A percentile compares a stretch with the other conserved stretches of the same genome.
phyloP scores from a whole-genome alignment of 2,329 filamentous ascomycete genomes.

The Didymella pomorum region DNA sequence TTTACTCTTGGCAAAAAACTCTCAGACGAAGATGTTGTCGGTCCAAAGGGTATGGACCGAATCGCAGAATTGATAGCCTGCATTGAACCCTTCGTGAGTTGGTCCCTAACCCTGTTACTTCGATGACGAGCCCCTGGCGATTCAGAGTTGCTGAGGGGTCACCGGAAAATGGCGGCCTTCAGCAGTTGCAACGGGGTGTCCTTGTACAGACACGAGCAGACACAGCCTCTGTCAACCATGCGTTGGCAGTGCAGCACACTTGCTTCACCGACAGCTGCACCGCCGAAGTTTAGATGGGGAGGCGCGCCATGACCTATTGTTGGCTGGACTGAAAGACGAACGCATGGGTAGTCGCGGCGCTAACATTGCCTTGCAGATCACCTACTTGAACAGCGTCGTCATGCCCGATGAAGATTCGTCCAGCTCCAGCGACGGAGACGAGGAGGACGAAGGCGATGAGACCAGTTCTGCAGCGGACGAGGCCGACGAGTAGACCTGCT shows the following conservation, averaged over 20 bases:
- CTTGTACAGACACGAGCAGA: slow-evolving; percentile 26
- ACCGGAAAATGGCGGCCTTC: slow-evolving; percentile 6
- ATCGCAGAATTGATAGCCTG: slow-evolving; percentile 70
- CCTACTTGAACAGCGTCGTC: slow-evolving; percentile 59
- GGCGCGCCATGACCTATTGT: slow-evolving; percentile 19
- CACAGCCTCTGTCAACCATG: slow-evolving; percentile 32
- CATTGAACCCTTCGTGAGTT: slow-evolving; percentile 82
- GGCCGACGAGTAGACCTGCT: slow-evolving; percentile 14
- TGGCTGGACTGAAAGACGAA: slow-evolving; percentile 21
- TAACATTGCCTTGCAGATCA: slow-evolving; percentile 53
- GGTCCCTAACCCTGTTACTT: slow-evolving; percentile 1
- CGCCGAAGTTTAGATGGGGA: slow-evolving; percentile 20
- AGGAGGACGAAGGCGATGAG: slow-evolving; percentile 33
- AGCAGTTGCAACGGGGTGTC: slow-evolving; percentile 25
- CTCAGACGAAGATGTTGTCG: slow-evolving; percentile 68
- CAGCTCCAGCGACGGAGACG: slow-evolving; percentile 41
- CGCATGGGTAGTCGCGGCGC: slow-evolving; percentile 25
- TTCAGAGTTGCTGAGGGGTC: slow-evolving; percentile 3
- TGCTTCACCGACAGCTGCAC: slow-evolving; percentile 35
- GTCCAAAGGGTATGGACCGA: slow-evolving; percentile 68
- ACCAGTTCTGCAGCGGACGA: slow-evolving; percentile 21
- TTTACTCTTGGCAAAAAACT: slow-evolving; percentile 77
- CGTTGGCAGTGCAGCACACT: slow-evolving; percentile 46
- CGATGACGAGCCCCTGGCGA: slow-evolving; percentile 1
- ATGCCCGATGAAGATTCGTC: slow-evolving; percentile 56